A percentile compares a stretch with the other conserved stretches of the same genome.
Conservation (phyloP, 2,329 filamentous ascomycete species). For the Aspergillus sp. region DNA sequence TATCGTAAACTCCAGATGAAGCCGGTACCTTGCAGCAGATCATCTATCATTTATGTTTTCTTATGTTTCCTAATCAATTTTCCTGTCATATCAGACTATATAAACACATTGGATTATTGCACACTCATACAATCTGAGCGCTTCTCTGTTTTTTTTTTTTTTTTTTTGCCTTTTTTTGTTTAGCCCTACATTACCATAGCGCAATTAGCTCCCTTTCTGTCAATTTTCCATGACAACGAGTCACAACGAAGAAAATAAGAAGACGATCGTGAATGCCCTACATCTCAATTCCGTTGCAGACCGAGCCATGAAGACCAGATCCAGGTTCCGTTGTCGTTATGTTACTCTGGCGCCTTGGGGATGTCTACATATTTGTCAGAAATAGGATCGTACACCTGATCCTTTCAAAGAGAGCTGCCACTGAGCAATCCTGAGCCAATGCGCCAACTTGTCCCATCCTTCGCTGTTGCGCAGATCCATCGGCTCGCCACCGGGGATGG, state of each 20-base stretch:
- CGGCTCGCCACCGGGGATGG: constrained; percentile 6
- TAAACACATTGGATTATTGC: too few relatives aligned
- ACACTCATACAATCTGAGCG: too few relatives aligned
- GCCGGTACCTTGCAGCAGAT: background rate
- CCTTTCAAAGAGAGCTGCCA: background rate
- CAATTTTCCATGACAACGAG: too few relatives aligned
- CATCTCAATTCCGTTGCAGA: background rate
- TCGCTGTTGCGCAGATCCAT: constrained; percentile 7
- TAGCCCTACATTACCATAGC: too few relatives aligned
- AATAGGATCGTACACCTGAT: constrained; percentile 6
- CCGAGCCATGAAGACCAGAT: too few relatives aligned
- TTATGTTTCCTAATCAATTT: too few relatives aligned
- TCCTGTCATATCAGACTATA: too few relatives aligned
- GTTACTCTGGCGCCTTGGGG: background rate
- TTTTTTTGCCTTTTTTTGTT: too few relatives aligned
- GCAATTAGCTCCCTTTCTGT: too few relatives aligned
- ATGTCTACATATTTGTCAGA: background rate
- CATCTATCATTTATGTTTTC: background rate
- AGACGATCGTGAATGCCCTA: background rate
- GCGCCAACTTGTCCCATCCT: constrained; percentile 5
- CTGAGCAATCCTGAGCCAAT: constrained; percentile 8
- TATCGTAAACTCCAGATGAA: too few relatives aligned
- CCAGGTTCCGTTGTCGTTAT: background rate
- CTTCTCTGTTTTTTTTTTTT: too few relatives aligned
- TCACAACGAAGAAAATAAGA: background rate